A percentile compares a stretch with the other conserved stretches of the same genome.
phyloP scores from a whole-genome alignment of 208 protist genomes.

The Leishmania aethiopica region DNA sequence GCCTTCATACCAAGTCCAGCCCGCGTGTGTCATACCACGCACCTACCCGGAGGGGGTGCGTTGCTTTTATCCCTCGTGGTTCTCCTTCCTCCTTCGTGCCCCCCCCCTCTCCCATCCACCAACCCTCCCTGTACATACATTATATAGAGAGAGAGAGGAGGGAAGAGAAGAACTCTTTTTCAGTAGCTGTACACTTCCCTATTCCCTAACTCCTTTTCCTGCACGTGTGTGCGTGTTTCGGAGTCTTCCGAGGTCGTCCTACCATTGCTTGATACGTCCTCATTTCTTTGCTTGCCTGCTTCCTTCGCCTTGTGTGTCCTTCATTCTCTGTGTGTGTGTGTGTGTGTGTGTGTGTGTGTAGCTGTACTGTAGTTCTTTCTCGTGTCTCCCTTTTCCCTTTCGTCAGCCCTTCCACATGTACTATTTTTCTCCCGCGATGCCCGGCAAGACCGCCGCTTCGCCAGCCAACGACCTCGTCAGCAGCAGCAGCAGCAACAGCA shows the following conservation, averaged over 20 bases:
- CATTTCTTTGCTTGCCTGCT: too few species aligned
- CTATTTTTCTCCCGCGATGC: neutral
- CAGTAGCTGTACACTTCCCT: neutral
- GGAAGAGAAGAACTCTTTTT: neutral
- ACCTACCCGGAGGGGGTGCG: neutral
- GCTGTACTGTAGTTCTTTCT: neutral
- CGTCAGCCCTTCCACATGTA: neutral
- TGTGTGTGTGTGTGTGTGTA: neutral
- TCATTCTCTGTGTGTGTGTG: neutral
- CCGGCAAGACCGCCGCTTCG: neutral
- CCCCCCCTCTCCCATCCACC: neutral
- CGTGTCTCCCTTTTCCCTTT: neutral
- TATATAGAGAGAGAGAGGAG: too few species aligned
- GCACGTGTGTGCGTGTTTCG: neutral
- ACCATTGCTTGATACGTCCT: too few species aligned
- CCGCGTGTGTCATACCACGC: neutral
- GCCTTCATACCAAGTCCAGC: neutral
- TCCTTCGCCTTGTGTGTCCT: neutral
- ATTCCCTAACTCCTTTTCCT: neutral
- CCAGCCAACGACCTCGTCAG: neutral
- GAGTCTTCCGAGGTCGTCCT: too few species aligned
- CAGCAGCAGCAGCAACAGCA: neutral
- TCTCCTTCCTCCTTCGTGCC: neutral
- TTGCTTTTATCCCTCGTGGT: neutral
- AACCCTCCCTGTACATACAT: neutral